Base-by-base conservation (phyloP, 1,139 yeast species). In the Zygoascus meyerae region DNA sequence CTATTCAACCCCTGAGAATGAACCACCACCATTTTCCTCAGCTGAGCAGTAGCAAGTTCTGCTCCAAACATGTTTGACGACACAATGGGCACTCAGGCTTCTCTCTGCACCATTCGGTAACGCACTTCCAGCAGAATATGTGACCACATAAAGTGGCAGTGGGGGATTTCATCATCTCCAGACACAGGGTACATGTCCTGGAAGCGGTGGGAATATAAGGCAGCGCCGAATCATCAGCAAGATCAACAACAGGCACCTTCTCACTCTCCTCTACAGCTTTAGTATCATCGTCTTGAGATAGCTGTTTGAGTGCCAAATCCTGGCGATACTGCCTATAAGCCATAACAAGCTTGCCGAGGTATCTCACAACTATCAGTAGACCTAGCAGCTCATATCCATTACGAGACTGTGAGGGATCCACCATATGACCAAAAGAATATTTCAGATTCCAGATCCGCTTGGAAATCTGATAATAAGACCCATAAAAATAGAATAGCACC, bases 81-180 rank as follows among this genome's bases (percentile, higher is more conserved):
- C 98, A 92, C 33, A 92, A 70, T 0, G 98, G 97, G 62, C 98
- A 92, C 60, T 89, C 97, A 0, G 90, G 83, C 56, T 74, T 67
- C 51, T 89, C 95, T 52, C 87, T 71, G 47, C 89, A 78, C 97
- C 97, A 92, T 56, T 86, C 95, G 5, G 81, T 75, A 6, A 87
- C 80, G 62, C 98, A 92, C 5, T 73, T 74, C 97, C 97, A 92
- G 66, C 98, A 92, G 63, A 86, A 90, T 14, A 86, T 52, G 63
- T 92, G 98, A 0, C 98, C 98, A 66, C 98, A 92, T 8, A 82
- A 77, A 0, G 95, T 89, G 49, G 89, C 79, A 1, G 95, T 73
- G 1, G 98, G 97, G 52, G 85, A 78, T 2, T 70, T 72, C 95
- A 92, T 86, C 14, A 76, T 72, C 5, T 86, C 81, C 32, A 90